Evolutionary conservation across 441 rosid species (phyloP).

Genomic region (Populus tomentosa): DNA sequence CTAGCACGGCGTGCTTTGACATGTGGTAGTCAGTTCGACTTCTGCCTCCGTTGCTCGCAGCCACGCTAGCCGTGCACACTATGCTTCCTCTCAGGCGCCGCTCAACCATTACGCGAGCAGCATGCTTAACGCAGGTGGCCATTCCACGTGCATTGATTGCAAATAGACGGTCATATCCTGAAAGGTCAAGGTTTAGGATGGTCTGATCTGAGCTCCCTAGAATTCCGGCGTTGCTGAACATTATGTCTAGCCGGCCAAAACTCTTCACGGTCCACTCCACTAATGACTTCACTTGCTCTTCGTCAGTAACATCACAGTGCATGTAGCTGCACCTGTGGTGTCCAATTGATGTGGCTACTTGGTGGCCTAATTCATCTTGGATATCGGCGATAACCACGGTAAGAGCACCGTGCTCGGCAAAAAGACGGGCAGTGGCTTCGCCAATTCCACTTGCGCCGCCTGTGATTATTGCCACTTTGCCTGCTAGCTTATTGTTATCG

Average conservation of each 20-base stretch:
- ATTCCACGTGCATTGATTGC: conserved; percentile 27
- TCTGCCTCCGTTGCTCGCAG: background rate
- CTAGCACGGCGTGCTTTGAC: conserved; percentile 33
- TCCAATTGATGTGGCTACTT: conserved; percentile 35
- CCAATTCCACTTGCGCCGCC: conserved; percentile 50
- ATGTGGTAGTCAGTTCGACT: conserved; percentile 8
- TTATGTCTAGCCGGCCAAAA: conserved; percentile 34
- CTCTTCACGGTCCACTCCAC: conserved; percentile 25
- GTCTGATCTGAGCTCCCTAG: conserved; percentile 14
- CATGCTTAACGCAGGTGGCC: conserved; percentile 37
- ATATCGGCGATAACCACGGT: conserved; percentile 40
- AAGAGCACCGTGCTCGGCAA: conserved; percentile 31
- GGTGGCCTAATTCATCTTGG: conserved; percentile 30
- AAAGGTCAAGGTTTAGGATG: conserved; percentile 23
- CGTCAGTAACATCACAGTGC: conserved; percentile 42
- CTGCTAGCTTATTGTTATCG: background rate
- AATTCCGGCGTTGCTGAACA: conserved; percentile 48
- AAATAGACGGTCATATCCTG: conserved; percentile 6
- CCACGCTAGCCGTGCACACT: conserved; percentile 22
- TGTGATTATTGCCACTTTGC: conserved; percentile 42
- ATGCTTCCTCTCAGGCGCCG: conserved; percentile 31
- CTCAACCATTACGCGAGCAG: conserved; percentile 40
- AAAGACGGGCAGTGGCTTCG: conserved; percentile 36
- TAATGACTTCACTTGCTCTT: conserved; percentile 31
- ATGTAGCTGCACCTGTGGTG: conserved; percentile 13